Conservation (phyloP, 306 rosid genomes). For the Castanea crenata region DNA sequence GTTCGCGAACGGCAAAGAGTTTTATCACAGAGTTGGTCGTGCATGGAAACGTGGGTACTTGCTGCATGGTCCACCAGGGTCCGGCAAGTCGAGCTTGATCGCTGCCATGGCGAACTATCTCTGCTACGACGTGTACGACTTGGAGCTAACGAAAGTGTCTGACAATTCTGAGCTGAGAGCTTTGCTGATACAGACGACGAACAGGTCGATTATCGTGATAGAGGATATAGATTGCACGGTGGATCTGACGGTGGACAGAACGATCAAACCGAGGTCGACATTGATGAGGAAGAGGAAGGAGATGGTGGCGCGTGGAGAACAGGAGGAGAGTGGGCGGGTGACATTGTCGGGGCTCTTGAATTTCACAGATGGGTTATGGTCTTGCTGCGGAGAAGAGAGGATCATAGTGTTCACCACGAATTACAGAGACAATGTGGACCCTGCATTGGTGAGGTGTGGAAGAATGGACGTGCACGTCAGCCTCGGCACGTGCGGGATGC, state of each 20-base stretch:
- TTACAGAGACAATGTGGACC: conserved; percentile 68
- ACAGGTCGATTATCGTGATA: conserved; percentile 76
- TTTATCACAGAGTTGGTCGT: conserved; percentile 74
- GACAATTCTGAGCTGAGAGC: conserved; percentile 85
- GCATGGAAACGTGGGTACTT: conserved; percentile 92
- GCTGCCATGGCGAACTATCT: conserved; percentile 88
- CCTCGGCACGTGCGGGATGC: conserved; percentile 72
- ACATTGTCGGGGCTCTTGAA: conserved; percentile 83
- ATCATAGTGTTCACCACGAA: conserved; percentile 79
- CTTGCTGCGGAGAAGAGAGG: conserved; percentile 83
- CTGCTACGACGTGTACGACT: conserved; percentile 82
- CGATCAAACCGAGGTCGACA: conserved; percentile 19
- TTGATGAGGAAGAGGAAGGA: conserved; percentile 25
- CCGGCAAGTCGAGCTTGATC: conserved; percentile 85
- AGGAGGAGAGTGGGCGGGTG: conserved; percentile 55
- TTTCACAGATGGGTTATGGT: conserved; percentile 88
- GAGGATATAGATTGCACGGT: conserved; percentile 86
- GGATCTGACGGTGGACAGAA: conserved; percentile 70
- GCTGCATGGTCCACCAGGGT: conserved; percentile 82
- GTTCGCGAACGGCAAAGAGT: conserved; percentile 63
- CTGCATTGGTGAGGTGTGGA: conserved; percentile 77
- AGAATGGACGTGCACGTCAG: conserved; percentile 88
- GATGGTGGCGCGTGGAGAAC: conserved; percentile 3
- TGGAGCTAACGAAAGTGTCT: conserved; percentile 75
- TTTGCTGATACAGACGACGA: conserved; percentile 74